phyloP scores from a whole-genome alignment of 2,329 filamentous ascomycete species.

The Cordyceps tenuipes region DNA sequence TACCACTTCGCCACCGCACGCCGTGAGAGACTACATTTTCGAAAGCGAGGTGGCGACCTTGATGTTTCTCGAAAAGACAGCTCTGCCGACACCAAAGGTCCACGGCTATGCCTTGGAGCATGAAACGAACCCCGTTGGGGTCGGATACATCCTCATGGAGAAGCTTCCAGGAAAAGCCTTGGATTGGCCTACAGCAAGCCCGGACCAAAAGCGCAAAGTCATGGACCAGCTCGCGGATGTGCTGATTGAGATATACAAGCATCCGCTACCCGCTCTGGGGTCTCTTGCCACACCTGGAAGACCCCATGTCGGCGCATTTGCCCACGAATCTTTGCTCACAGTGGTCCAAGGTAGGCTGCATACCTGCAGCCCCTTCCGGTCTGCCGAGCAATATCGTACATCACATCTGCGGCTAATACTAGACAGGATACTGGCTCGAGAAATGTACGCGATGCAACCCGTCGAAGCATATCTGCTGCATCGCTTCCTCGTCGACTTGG shows the following conservation, averaged over 20 bases:
- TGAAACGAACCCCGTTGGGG: conserved; percentile 25
- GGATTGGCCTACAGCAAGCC: conserved; percentile 23
- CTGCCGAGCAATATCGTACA: conserved; percentile 26
- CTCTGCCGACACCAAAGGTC: conserved; percentile 29
- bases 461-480: conserved; percentile 34
- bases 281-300: conserved; percentile 23
- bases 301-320: conserved; percentile 27
- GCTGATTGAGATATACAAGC: conserved; percentile 29
- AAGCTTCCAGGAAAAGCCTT: conserved; percentile 31
- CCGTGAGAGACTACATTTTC: conserved; percentile 26
- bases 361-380: conserved; percentile 26
- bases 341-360: conserved; percentile 22
- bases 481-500: conserved; percentile 31
- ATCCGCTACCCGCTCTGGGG: conserved; percentile 28
- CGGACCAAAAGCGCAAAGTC: conserved; percentile 26
- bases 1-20: conserved; percentile 27
- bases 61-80: conserved; percentile 28
- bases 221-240: conserved; percentile 30
- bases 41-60: conserved; percentile 34
- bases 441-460: conserved; percentile 26
- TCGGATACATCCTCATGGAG: conserved; percentile 34
- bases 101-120: conserved; percentile 26
- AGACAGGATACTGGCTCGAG: conserved; percentile 27
- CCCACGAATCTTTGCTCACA: conserved; percentile 29
- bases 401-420: conserved; percentile 26